A percentile compares a stretch with the other conserved stretches of the same genome.
Evolutionary conservation across 73 alveolate species (phyloP).

Genomic region (Durusdinium trenchii): DNA sequence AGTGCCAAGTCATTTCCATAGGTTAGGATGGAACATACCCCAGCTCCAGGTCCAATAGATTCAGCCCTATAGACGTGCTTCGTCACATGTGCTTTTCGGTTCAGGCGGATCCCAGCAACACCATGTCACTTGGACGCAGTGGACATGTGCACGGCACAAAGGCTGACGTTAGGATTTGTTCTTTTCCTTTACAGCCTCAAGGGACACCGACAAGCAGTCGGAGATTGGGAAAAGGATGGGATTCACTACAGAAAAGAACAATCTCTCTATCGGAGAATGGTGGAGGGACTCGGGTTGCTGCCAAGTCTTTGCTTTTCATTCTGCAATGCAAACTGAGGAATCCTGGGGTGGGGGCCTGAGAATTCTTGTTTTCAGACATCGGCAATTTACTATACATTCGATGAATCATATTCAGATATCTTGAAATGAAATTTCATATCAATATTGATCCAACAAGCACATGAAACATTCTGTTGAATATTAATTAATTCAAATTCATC

Average conservation of each 20-base stretch:
- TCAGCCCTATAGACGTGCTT: neutral
- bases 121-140: neutral
- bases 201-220: neutral
- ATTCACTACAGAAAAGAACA: neutral
- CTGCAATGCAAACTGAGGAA: neutral
- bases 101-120: conserved; percentile 65
- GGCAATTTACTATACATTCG: no score
- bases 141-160: neutral
- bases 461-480: neutral
- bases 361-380: neutral
- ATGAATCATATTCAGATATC: neutral
- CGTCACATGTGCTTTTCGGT: neutral
- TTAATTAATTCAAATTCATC: neutral
- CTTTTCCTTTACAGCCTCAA: neutral
- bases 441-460: neutral
- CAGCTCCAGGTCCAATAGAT: neutral
- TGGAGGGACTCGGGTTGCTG: neutral
- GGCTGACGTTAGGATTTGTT: neutral
- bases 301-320: neutral
- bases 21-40: neutral
- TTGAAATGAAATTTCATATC: no score
- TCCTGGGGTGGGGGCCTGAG: neutral
- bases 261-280: neutral
- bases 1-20: neutral
- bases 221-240: neutral